Base-by-base conservation (phyloP, 2,329 filamentous ascomycete genomes). In the Zasmidium angulare region DNA sequence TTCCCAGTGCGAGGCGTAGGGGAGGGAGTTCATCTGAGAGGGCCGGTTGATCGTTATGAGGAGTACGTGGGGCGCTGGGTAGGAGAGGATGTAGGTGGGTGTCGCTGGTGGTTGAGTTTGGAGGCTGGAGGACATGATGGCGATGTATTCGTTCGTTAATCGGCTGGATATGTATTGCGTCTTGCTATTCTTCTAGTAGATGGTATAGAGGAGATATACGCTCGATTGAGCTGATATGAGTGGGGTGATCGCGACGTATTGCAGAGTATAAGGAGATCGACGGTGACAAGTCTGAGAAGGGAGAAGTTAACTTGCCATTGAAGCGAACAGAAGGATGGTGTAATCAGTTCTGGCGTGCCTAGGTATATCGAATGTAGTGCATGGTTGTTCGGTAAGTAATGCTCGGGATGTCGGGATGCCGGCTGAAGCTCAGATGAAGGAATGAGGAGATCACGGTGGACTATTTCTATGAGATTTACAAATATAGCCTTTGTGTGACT, bases 41-140 rank as follows among this genome's bases (percentile, higher is more conserved):
- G 79, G 75, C n/a, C 80, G 78, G 62, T 82, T 80, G 63, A 84
- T 82, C 50, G 80, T 82, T 24, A 84, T 78, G 56, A 82, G 78
- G 10, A 84, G 74, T 53, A 83, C 77, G 61, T 77, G 71, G 1
- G 76, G 75, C 19, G 75, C 73, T 1, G 82, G 82, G 61, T 79
- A 81, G 53, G 74, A 72, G 62, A 83, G 75, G 40, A 59, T 40
- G 56, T 67, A 70, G 36, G 66, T 68, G 17, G 58, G 57, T 21
- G 66, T 65, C 6, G 63, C 52, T 7, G 68, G 68, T 10, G 68
- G 66, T 46, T 63, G 63, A 24, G 58, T 65, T 23, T 55, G 48
- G 47, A 67, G 61, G 21, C 60, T 51, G 36, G 55, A 46, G 46
- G 64, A 40, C 66, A 68, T 69, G 6, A 29, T 29, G 26, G 26